A percentile compares a stretch with the other conserved stretches of the same genome.
phyloP scores from a whole-genome alignment of 1,284 basidiomycete genomes.

The Microbotryum lychnidis-dioicae region DNA sequence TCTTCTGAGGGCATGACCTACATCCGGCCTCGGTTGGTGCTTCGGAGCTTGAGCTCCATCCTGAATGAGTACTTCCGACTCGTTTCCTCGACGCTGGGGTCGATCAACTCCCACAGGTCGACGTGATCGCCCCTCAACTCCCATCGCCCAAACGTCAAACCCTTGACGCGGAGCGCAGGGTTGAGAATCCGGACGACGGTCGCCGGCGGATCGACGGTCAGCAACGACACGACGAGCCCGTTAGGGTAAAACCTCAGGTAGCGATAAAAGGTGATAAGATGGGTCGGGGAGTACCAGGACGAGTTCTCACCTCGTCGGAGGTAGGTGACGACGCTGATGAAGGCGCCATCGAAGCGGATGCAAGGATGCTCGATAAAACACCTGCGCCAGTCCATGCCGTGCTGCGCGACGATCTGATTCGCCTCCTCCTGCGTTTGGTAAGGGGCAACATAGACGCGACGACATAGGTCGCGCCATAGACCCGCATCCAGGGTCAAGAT shows the following conservation, averaged over 20 bases:
- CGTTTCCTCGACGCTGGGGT: conserved; percentile 19
- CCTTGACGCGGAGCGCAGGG: conserved; percentile 23
- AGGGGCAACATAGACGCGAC: conserved; percentile 25
- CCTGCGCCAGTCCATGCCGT: conserved; percentile 31
- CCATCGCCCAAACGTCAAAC: conserved; percentile 27
- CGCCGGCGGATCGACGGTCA: conserved; percentile 31
- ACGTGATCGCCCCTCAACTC: conserved; percentile 18
- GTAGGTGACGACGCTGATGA: conserved; percentile 35
- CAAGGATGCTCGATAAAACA: conserved; percentile 36
- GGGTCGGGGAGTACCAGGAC: conserved; percentile 29
- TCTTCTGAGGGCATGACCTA: neutral
- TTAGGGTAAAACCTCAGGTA: conserved; percentile 27
- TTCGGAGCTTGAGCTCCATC: conserved; percentile 27
- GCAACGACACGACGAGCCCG: conserved; percentile 33
- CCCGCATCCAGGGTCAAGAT: conserved; percentile 25
- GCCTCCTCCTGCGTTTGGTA: conserved; percentile 26
- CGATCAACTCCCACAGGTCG: conserved; percentile 30
- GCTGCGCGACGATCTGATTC: conserved; percentile 8
- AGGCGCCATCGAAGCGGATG: conserved; percentile 32
- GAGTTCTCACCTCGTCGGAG: conserved; percentile 32
- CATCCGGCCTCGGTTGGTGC: conserved; percentile 30
- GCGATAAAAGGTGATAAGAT: conserved; percentile 34
- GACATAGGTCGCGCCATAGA: conserved; percentile 20
- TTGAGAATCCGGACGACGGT: conserved; percentile 28
- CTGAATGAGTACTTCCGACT: conserved; percentile 32